Evolutionary conservation across 768 basidiomycete genomes (phyloP), one percentile per base, ranked within the genome.

Genomic region (Termitomyces sp.): DNA sequence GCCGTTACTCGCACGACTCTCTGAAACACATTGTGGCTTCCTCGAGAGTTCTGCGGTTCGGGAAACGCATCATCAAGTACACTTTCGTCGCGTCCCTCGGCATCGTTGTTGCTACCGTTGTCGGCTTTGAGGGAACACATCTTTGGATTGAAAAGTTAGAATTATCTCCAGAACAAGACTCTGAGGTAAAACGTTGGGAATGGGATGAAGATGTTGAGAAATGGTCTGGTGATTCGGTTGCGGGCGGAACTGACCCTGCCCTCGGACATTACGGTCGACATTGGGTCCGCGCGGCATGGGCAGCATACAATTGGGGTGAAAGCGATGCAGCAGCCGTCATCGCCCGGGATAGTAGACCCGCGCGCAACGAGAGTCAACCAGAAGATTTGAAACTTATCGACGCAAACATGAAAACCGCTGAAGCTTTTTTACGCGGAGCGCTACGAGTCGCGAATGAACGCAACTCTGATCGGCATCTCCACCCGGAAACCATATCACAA

Each of bases 231-330:
- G 77, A 83, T 50, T 54, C 68, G 27, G 73, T 63, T 59, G 74
- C 30, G 34, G 86, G 85, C 6, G 90, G 89, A 49, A 91, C 89
- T n/a, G 88, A 91, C 68, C 78, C 86, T 4, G 81, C 73, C n/a
- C 72, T 91, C 9, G 86, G 88, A 2, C 78, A 81, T 66, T 75
- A 73, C 64, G 87, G 78, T 22, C 75, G 87, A 30, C 84, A 87
- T 67, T 78, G 81, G 44, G 71, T 88, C 0, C 84, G 89, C 36
- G 79, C 81, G 33, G 87, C 89, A 13, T 92, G 89, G 88, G 84
- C 87, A 72, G 82, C 83, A 0, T 78, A 82, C 58, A 75, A 87
- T 61, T 88, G 88, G 86, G 84, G 83, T 18, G 73, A 75, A 11
- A 81, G 80, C 7, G 70, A 74, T 20, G 71, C 65, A 42, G 70